These are phyloP conservation scores for Hypoxylon subgilvum DNA, from an alignment of 495 filamentous ascomycete species.

Conservation along the genomic window DNA sequence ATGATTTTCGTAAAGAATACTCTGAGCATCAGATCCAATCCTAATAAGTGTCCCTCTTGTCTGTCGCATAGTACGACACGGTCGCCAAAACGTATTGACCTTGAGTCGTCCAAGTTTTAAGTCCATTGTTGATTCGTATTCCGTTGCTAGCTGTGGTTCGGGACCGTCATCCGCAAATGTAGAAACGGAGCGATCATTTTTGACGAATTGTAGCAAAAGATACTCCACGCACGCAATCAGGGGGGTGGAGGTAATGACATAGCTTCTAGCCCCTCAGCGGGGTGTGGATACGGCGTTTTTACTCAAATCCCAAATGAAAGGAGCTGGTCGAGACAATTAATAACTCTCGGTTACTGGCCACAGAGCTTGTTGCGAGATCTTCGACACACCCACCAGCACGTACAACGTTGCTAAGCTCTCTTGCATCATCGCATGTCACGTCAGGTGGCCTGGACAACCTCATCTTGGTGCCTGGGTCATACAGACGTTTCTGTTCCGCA, in stretches of 20 bases:
- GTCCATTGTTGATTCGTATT: no score
- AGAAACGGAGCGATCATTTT: no score
- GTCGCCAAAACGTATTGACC: no score
- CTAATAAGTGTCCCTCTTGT: no score
- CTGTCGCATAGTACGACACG: no score
- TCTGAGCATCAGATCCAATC: conserved; percentile 18
- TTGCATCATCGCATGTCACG: conserved; percentile 16
- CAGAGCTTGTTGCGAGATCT: conserved; percentile 1
- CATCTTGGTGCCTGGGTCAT: conserved; percentile 19
- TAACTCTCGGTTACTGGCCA: conserved; percentile 19
- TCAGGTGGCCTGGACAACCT: conserved; percentile 17
- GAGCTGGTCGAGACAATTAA: conserved; percentile 10
- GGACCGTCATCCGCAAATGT: no score
- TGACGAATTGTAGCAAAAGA: no score
- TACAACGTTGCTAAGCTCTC: neutral
- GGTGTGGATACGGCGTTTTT: conserved; percentile 17
- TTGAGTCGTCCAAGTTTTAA: no score
- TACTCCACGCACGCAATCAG: neutral
- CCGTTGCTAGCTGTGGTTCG: no score
- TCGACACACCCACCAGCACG: neutral
- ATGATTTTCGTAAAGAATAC: neutral
- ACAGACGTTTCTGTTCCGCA: no score
- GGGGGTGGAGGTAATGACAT: neutral
- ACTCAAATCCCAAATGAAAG: conserved; percentile 7
- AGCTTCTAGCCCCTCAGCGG: conserved; percentile 34